phyloP scores from a whole-genome alignment of 179 eudicot species.

The Heliamphora pulchella region DNA sequence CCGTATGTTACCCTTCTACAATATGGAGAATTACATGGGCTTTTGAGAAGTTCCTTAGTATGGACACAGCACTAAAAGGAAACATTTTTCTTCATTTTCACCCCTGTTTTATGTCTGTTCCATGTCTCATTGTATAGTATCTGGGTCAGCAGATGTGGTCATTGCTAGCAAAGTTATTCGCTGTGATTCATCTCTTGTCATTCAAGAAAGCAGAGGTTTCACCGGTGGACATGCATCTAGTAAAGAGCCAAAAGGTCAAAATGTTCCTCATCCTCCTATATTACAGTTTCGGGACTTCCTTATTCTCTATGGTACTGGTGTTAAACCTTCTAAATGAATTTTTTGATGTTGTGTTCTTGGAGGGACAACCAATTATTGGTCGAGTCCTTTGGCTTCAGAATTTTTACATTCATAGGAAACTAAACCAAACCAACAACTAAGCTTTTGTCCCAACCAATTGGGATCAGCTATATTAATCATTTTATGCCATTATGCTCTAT shows the following conservation, averaged over 20 bases:
- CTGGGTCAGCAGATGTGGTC: conserved; percentile 6
- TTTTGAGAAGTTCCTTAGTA: too few relatives aligned
- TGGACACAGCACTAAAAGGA: background rate
- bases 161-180: background rate
- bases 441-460: too few relatives aligned
- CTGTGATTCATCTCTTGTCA: conserved; percentile 6
- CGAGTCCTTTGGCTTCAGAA: background rate
- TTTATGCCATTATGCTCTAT: too few relatives aligned
- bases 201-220: background rate
- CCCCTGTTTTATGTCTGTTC: background rate
- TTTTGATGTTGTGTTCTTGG: background rate
- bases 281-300: background rate
- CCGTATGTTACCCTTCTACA: background rate
- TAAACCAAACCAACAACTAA: background rate
- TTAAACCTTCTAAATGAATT: too few relatives aligned
- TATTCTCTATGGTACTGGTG: too few relatives aligned
- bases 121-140: background rate
- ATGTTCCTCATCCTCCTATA: background rate
- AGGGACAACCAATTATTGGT: background rate
- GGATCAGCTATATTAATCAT: too few relatives aligned
- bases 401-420: background rate
- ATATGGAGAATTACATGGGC: background rate
- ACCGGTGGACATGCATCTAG: background rate
- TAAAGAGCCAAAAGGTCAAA: conserved; percentile 8
- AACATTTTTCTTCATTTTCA: background rate